A percentile compares a stretch with the other conserved stretches of the same genome.
These are phyloP conservation scores for Mycena latifolia DNA, from an alignment of 768 basidiomycete genomes.

Conservation along the genomic window DNA sequence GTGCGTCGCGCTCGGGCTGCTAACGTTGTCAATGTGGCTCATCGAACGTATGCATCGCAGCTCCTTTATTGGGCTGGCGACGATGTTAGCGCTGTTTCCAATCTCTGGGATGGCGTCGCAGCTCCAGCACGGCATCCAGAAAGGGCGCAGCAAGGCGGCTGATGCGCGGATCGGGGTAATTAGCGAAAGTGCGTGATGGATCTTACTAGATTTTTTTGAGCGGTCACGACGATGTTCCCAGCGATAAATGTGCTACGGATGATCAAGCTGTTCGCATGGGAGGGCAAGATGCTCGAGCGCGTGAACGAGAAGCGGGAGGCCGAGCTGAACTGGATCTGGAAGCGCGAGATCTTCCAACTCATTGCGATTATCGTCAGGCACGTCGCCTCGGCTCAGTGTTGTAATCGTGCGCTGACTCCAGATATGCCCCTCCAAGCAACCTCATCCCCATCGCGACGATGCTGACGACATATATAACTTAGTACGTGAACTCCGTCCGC, in stretches of 20 bases:
- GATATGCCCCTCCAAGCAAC: too few relatives aligned
- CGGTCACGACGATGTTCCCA: constrained; percentile 15
- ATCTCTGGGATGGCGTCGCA: constrained; percentile 57
- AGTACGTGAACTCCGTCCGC: background rate
- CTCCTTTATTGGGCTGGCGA: constrained; percentile 58
- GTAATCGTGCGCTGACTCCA: background rate
- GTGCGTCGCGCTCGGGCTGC: constrained; percentile 6
- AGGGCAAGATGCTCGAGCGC: constrained; percentile 66
- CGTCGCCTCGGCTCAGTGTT: constrained; percentile 26
- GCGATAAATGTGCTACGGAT: constrained; percentile 58
- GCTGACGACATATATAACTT: constrained; percentile 72
- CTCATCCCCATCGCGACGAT: constrained; percentile 68
- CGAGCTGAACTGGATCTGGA: constrained; percentile 69
- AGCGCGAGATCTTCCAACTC: constrained; percentile 64
- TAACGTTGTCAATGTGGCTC: background rate
- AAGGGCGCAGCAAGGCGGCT: constrained; percentile 26
- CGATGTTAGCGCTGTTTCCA: constrained; percentile 57
- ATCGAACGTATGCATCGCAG: constrained; percentile 32
- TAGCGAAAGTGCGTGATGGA: constrained; percentile 55
- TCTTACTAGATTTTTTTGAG: background rate
- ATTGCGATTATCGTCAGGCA: constrained; percentile 59
- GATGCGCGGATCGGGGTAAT: constrained; percentile 60
- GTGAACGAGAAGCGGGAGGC: constrained; percentile 70
- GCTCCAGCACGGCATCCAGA: constrained; percentile 41
- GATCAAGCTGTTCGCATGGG: constrained; percentile 75